Conservation (phyloP, 1,139 yeast species). For the Schwanniomyces etchellsii region DNA sequence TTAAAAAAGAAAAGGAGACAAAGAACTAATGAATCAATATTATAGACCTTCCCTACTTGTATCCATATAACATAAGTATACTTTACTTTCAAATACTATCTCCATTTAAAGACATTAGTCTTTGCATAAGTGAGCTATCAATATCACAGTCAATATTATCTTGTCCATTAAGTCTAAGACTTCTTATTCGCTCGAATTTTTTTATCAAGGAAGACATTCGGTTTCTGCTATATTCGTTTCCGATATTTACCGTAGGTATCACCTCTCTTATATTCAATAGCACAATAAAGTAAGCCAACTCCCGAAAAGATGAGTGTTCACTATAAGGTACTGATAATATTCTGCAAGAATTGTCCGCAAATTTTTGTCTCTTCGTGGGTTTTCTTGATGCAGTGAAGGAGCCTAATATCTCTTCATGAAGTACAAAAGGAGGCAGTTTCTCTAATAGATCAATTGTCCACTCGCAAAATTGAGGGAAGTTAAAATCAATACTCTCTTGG, state of each 20-base stretch:
- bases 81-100: slow-evolving; percentile 16
- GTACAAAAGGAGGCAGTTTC: slow-evolving; percentile 17
- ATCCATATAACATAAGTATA: no score
- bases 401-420: slow-evolving; percentile 18
- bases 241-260: slow-evolving; percentile 76
- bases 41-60: no score
- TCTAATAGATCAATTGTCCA: not conserved
- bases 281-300: slow-evolving; percentile 60
- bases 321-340: slow-evolving; percentile 76
- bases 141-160: not conserved
- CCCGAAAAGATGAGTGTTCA: slow-evolving; percentile 88
- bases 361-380: slow-evolving; percentile 6
- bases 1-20: no score
- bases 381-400: not conserved
- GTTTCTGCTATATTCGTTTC: slow-evolving; percentile 25
- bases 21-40: slow-evolving; percentile 7
- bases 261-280: slow-evolving; percentile 45
- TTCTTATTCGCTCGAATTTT: no score
- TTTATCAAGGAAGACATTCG: slow-evolving; percentile 44
- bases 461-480: no score
- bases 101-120: slow-evolving; percentile 11
- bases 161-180: no score
- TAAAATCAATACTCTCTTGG: not conserved
- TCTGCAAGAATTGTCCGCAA: slow-evolving; percentile 27
- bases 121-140: slow-evolving; percentile 5